Percentiles rank a stretch among this genome's conserved stretches.
Evolutionary conservation across 73 alveolate genomes (phyloP).

Genomic region (Tetrahymena borealis): DNA sequence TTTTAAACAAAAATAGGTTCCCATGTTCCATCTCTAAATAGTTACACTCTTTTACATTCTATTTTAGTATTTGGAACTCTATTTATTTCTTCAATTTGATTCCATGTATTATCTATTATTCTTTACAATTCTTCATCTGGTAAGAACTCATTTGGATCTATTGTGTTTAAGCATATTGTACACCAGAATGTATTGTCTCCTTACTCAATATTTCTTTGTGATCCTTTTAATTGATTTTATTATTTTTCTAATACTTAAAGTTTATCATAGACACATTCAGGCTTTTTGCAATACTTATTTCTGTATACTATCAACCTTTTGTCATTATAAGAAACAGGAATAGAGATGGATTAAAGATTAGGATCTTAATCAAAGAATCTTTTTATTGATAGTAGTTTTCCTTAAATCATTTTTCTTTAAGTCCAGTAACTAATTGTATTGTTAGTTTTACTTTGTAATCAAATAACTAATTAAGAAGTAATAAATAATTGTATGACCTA

Average conservation of each 20-base stretch:
- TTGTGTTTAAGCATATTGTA: not conserved
- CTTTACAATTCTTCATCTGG: not conserved
- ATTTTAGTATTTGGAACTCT: not conserved
- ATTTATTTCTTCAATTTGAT: not conserved
- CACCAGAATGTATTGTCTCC: not conserved
- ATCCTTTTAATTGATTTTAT: not conserved
- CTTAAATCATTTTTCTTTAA: not conserved
- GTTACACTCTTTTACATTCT: not conserved
- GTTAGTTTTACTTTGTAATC: too few relatives aligned
- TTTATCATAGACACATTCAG: not conserved
- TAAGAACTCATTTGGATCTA: not conserved
- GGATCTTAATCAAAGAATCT: not conserved
- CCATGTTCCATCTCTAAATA: not conserved
- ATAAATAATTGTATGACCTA: too few relatives aligned
- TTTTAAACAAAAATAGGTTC: not conserved
- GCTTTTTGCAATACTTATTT: not conserved
- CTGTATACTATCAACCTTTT: not conserved
- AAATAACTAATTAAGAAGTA: too few relatives aligned
- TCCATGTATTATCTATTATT: not conserved
- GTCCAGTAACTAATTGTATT: not conserved
- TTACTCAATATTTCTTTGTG: not conserved
- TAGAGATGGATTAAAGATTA: not conserved
- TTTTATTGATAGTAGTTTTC: not conserved
- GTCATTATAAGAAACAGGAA: not conserved
- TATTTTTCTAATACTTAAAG: not conserved